Base-by-base conservation (phyloP, 176 grass and related monocot species). In the Alopecurus myosuroides region DNA sequence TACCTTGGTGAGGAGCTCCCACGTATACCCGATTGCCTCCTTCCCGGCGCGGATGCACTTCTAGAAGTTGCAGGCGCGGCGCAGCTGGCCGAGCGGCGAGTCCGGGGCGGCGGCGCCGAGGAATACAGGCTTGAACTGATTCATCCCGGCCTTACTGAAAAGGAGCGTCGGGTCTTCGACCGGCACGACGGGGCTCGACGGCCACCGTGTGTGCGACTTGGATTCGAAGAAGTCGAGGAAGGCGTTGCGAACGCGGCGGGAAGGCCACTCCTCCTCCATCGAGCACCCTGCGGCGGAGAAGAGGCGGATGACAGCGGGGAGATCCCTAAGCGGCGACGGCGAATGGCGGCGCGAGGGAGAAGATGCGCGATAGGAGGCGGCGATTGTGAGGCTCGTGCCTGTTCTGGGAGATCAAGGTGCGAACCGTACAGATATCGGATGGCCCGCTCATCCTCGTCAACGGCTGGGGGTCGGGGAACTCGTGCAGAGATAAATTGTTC, bases 111-210 rank as follows among this genome's bases (percentile, higher is more conserved):
- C 95, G 0, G 88, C 72, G n/a, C 92, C 95, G 6, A 92, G 91
- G 78, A 98, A 98, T 0, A 98, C 90, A n/a, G 93, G 93, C 82
- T 98, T 98, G 80, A 76, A 98, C 87, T 98, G 93, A 82, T 98
- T 98, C 95, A 95, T 98, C 29, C 95, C 93, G 9, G 95, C 91
- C 80, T 98, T 98, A 60, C 91, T 91, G 70, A 98, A 95, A 12
- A 98, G 85, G 60, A 98, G 89, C 25, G 95, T 93, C 5, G 95
- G 91, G 26, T 98, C 95, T 7, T 95, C 91, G 23, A 88, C 23
- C 6, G 95, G 95, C 28, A 98, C 95, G 28, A 93, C 85, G 14
- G 91, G 95, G 67, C 90, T 95, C 76, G 95, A 95, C 34, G 77
- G 62, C 95, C 95, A 98, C 48, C 70, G 77, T 23, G 85, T 88